These are phyloP conservation scores for Alternaria panax DNA, from an alignment of 2,329 filamentous ascomycete genomes.

Conservation along the genomic window DNA sequence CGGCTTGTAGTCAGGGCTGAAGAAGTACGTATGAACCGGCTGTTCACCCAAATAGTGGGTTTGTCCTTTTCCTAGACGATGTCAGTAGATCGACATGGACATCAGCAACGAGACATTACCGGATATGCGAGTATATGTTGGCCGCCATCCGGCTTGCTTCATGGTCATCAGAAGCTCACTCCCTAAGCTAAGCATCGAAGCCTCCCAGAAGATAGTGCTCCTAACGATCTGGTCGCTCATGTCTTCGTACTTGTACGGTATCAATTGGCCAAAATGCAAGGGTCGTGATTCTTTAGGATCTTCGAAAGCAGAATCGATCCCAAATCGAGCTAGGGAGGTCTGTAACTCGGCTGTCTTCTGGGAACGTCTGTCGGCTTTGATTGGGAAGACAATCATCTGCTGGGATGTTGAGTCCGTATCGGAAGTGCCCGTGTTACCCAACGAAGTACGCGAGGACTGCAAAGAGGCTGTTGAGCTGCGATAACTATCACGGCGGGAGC, in stretches of 20 bases:
- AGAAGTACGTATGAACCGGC: constrained; percentile 33
- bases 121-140: constrained; percentile 25
- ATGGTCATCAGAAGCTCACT: constrained; percentile 30
- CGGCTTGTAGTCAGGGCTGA: constrained; percentile 28
- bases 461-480: background rate
- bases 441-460: constrained; percentile 1
- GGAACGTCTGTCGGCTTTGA: background rate
- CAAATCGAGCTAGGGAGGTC: background rate
- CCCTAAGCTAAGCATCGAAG: constrained; percentile 16
- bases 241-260: background rate
- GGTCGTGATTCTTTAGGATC: background rate
- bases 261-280: background rate
- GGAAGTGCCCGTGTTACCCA: background rate
- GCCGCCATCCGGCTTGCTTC: constrained; percentile 28
- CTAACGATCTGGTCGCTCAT: background rate
- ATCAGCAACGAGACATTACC: constrained; percentile 4
- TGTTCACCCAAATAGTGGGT: constrained; percentile 31
- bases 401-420: background rate
- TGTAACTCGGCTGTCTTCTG: background rate
- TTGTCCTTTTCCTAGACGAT: constrained; percentile 11
- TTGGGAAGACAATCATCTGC: constrained; percentile 3
- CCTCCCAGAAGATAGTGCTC: constrained; percentile 33
- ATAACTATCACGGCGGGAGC: background rate
- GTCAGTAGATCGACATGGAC: background rate
- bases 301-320: constrained; percentile 1